Percentiles rank a stretch among this genome's conserved stretches.
phyloP scores from a whole-genome alignment of 2,329 filamentous ascomycete genomes.

The Aspergillus sp. region DNA sequence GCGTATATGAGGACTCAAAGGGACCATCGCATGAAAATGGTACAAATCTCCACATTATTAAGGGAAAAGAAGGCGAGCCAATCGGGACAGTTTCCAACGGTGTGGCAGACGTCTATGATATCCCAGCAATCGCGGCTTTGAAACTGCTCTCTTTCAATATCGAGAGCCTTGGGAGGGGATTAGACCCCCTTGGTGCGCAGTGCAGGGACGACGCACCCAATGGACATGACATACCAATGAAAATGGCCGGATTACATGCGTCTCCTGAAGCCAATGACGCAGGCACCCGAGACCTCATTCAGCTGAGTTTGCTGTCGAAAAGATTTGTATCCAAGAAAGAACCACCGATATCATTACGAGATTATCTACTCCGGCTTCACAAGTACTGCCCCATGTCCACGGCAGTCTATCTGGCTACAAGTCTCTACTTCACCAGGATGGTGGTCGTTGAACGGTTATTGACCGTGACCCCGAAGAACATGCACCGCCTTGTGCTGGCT shows the following conservation, averaged over 20 bases:
- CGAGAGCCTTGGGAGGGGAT: slow-evolving; percentile 39
- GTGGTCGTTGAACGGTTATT: slow-evolving; percentile 70
- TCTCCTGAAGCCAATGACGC: slow-evolving; percentile 32
- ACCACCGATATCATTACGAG: slow-evolving; percentile 71
- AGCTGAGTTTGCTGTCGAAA: slow-evolving; percentile 77
- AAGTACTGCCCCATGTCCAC: slow-evolving; percentile 89
- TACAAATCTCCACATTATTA: neutral
- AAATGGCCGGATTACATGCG: slow-evolving; percentile 29
- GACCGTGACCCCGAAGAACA: slow-evolving; percentile 72
- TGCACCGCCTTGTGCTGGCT: slow-evolving; percentile 76
- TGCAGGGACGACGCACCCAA: slow-evolving; percentile 20
- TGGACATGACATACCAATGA: slow-evolving; percentile 15
- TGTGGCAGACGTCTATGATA: slow-evolving; percentile 48
- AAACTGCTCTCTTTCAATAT: slow-evolving; percentile 67
- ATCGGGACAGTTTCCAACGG: neutral
- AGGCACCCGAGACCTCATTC: slow-evolving; percentile 63
- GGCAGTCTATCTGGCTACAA: slow-evolving; percentile 83
- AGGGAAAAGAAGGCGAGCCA: neutral
- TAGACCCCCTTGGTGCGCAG: slow-evolving; percentile 34
- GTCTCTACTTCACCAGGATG: slow-evolving; percentile 76
- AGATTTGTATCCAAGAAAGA: slow-evolving; percentile 89
- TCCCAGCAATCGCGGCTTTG: slow-evolving; percentile 66
- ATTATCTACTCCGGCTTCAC: slow-evolving; percentile 81
- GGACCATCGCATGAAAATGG: neutral
- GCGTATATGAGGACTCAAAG: neutral